Percentiles rank a stretch among this genome's conserved stretches.
Evolutionary conservation across 441 rosid genomes (phyloP).

Genomic region (Pelargonium fulgidum): DNA sequence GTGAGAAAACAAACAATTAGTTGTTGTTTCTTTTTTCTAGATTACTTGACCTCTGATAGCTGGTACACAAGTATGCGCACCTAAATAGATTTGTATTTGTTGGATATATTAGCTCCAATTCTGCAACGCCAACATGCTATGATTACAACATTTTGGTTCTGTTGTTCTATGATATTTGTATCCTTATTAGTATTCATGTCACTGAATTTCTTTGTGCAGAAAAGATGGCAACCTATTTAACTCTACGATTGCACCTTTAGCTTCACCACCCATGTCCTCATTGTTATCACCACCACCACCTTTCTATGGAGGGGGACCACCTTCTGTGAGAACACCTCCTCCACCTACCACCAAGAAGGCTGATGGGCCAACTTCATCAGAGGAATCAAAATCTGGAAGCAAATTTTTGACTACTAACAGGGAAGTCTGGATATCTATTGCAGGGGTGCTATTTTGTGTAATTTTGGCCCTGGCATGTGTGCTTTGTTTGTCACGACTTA

Average conservation of each 20-base stretch:
- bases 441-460: conserved; percentile 32
- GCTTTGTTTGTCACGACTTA: conserved; percentile 41
- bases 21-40: background rate
- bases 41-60: too few relatives aligned
- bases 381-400: conserved; percentile 34
- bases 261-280: conserved; percentile 45
- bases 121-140: too few relatives aligned
- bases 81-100: too few relatives aligned
- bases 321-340: conserved; percentile 51
- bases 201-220: conserved; percentile 34
- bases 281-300: conserved; percentile 38
- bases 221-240: conserved; percentile 90
- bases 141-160: background rate
- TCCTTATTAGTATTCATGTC: conserved; percentile 9
- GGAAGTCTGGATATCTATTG: conserved; percentile 31
- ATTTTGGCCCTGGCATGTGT: conserved; percentile 27
- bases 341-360: conserved; percentile 29
- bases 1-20: conserved; percentile 29
- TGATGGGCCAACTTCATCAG: conserved; percentile 32
- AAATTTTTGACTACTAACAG: conserved; percentile 35
- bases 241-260: conserved; percentile 57
- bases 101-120: too few relatives aligned
- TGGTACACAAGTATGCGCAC: too few relatives aligned
- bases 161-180: background rate
- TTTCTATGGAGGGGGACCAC: conserved; percentile 37